Conservation (phyloP, 169 alveolate species). For the Plasmodium relictum region DNA sequence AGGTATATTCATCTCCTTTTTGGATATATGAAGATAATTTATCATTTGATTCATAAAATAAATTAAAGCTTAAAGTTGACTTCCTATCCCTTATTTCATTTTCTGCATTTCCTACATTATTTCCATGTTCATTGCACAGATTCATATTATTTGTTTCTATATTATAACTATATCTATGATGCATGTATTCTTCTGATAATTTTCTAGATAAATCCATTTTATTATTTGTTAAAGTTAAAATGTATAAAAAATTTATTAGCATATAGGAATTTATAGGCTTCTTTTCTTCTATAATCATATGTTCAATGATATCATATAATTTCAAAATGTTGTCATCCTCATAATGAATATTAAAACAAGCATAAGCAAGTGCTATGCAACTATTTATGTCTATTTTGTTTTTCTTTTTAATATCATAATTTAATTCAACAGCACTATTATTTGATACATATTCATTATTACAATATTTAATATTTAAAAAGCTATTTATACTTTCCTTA, state of each 20-base stretch:
- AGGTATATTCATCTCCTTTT: slow-evolving; percentile 52
- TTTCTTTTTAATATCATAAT: background rate
- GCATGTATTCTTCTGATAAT: slow-evolving; percentile 46
- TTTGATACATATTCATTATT: background rate
- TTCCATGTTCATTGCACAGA: background rate
- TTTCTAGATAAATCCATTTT: slow-evolving; percentile 14
- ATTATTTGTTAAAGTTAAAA: slow-evolving; percentile 58
- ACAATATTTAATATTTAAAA: no score
- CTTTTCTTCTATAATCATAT: slow-evolving; percentile 56
- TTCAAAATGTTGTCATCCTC: slow-evolving; percentile 65
- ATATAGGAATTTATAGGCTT: slow-evolving; percentile 47
- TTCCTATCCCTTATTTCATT: background rate
- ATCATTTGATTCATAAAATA: slow-evolving; percentile 43
- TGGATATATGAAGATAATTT: slow-evolving; percentile 24
- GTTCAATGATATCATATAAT: slow-evolving; percentile 61
- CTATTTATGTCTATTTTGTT: slow-evolving; percentile 47
- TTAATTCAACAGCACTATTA: background rate
- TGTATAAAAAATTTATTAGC: slow-evolving; percentile 54
- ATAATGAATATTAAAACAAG: slow-evolving; percentile 70
- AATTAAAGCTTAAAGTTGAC: slow-evolving; percentile 23
- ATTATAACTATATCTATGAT: slow-evolving; percentile 38
- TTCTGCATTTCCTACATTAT: background rate
- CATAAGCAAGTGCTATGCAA: slow-evolving; percentile 63
- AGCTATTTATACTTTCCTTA: background rate
- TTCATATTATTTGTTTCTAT: slow-evolving; percentile 10